Percentiles rank a stretch among this genome's conserved stretches.
Conservation (phyloP, 345 rosid genomes). For the Mangifera indica region DNA sequence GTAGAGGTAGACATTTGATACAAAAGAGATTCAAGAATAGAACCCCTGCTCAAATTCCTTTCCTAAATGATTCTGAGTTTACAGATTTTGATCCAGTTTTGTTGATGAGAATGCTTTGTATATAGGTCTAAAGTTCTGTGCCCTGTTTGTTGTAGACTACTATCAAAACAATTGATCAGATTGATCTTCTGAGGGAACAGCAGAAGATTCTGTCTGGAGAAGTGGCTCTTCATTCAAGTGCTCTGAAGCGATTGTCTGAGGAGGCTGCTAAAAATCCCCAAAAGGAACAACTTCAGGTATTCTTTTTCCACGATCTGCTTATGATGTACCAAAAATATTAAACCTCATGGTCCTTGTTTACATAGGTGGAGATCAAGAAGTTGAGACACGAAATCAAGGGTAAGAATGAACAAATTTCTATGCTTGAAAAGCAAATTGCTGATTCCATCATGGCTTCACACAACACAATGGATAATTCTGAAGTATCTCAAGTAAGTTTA, state of each 20-base stretch:
- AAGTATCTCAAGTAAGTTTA: constrained; percentile 62
- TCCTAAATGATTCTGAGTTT: no score
- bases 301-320: constrained; percentile 17
- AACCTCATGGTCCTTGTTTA: constrained; percentile 27
- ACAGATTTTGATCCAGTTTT: no score
- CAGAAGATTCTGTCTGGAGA: constrained; percentile 89
- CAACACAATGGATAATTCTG: constrained; percentile 55
- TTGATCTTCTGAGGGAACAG: constrained; percentile 90
- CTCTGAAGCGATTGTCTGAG: constrained; percentile 76
- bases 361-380: constrained; percentile 66
- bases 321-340: constrained; percentile 18
- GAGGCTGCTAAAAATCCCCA: constrained; percentile 70
- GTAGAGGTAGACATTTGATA: no score
- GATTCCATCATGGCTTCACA: constrained; percentile 60
- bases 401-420: constrained; percentile 74
- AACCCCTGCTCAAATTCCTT: no score
- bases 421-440: constrained; percentile 76
- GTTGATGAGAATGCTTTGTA: no score
- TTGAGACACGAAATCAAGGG: constrained; percentile 68
- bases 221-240: constrained; percentile 80
- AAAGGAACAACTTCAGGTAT: constrained; percentile 67
- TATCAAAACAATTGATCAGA: constrained; percentile 72
- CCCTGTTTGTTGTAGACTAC: constrained; percentile 54
- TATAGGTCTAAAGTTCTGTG: neutral
- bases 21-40: no score